These are phyloP conservation scores for Lagenidium giganteum DNA, from an alignment of 352 stramenopile species.

Conservation along the genomic window DNA sequence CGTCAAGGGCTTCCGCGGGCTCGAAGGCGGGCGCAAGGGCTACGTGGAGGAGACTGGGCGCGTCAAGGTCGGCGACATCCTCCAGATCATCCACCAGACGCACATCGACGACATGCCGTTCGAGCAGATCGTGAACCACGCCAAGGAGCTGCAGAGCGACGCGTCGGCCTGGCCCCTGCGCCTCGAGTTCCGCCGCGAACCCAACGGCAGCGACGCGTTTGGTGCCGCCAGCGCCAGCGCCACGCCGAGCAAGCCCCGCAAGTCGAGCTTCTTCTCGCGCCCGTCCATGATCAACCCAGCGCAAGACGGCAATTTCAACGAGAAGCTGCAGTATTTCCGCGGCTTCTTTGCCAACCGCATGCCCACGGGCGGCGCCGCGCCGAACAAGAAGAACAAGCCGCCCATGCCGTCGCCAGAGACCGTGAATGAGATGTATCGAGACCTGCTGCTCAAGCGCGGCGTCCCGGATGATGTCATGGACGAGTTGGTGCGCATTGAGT, in stretches of 20 bases:
- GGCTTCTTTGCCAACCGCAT: slow-evolving; percentile 82
- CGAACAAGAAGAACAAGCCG: slow-evolving; percentile 68
- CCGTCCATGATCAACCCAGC: slow-evolving; percentile 50
- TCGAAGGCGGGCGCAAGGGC: slow-evolving; percentile 37
- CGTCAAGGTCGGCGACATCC: slow-evolving; percentile 72
- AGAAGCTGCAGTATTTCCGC: slow-evolving; percentile 83
- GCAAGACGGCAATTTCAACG: slow-evolving; percentile 77
- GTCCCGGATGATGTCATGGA: slow-evolving; percentile 84
- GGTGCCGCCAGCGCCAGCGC: slow-evolving; percentile 22
- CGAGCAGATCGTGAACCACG: slow-evolving; percentile 77
- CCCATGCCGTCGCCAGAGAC: slow-evolving; percentile 53
- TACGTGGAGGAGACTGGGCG: slow-evolving; percentile 75
- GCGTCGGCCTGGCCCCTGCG: slow-evolving; percentile 57
- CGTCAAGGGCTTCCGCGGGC: slow-evolving; percentile 72
- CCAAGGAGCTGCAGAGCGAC: slow-evolving; percentile 68
- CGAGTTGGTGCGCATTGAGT: slow-evolving; percentile 77
- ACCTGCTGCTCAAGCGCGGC: slow-evolving; percentile 70
- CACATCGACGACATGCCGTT: slow-evolving; percentile 80
- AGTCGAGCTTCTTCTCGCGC: slow-evolving; percentile 58
- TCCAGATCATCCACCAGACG: slow-evolving; percentile 76
- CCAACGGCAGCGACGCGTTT: slow-evolving; percentile 6
- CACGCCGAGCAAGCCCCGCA: slow-evolving; percentile 29
- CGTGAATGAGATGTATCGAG: slow-evolving; percentile 85
- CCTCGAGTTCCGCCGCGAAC: slow-evolving; percentile 74
- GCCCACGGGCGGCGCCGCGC: slow-evolving; percentile 55